Evolutionary conservation across 2,329 filamentous ascomycete genomes (phyloP), one percentile per base, ranked within the genome.

Genomic region (Westerdykella sp.): DNA sequence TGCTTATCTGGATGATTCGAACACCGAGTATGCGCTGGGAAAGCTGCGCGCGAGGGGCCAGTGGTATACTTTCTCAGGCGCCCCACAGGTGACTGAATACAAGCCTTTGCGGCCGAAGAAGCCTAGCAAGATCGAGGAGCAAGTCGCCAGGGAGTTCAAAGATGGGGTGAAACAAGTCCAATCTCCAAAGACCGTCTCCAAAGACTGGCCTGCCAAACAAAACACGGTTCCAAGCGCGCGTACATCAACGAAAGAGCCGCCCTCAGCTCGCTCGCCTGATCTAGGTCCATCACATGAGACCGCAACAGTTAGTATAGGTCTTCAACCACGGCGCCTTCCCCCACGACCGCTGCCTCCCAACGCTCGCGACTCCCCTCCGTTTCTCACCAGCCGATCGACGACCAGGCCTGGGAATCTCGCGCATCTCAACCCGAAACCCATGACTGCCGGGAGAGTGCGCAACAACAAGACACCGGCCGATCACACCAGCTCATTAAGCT

Each of bases 1-100:
- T 9, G 68, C 66, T 2, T 58, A 47, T 41, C 14, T 50, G 1
- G 55, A 56, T 23, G 47, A 49, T 6, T 44, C 42, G 3, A 21
- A 37, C 30, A 50, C 40, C 1, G 42, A 30, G 18, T 49, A 44
- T 14, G 50, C 48, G 13, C 51, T 43, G 21, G 50, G 31, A 7
- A 42, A 40, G 5, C 14, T 54, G 30, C 44, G 47, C 9, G 44
- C 35, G 11, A 55, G 49, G 31, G 34, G 41, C 0, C 41, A 43
- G 18, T 39, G 36, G 34, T 54, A 50, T 21, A 41, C 39, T 15
- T 54, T 55, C 31, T 41, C 41, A 31, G 54, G 53, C 6, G 44
- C 36, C 9, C 46, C 46, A 1, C 39, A 42, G 1, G 28, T 41
- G 12, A 40, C 37, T 7, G 32, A 46, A 13, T 50, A 54, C 34